These are phyloP conservation scores for Paxillus ammoniavirescens DNA, from an alignment of 768 basidiomycete species.

Conservation along the genomic window DNA sequence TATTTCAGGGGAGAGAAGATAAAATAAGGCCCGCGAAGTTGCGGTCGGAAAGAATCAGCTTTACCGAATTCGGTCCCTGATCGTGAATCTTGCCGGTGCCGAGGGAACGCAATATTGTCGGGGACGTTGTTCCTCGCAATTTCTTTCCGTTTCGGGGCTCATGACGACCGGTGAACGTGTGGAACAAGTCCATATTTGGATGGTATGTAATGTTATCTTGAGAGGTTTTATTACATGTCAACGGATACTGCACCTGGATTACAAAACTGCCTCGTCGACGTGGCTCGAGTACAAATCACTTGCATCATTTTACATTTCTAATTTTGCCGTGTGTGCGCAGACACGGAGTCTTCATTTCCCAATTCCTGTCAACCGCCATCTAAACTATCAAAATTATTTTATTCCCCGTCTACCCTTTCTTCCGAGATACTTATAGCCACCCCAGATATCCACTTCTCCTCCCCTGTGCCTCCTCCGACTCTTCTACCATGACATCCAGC, in stretches of 20 bases:
- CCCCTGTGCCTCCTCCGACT: background rate
- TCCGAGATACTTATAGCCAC: slow-evolving; percentile 18
- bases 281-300: slow-evolving; percentile 24
- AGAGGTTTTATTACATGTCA: slow-evolving; percentile 19
- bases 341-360: slow-evolving; percentile 29
- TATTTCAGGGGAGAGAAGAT: slow-evolving; percentile 22
- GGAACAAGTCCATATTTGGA: slow-evolving; percentile 41
- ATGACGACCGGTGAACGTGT: slow-evolving; percentile 41
- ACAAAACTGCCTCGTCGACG: slow-evolving; percentile 36
- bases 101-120: slow-evolving; percentile 30
- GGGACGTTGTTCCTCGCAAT: slow-evolving; percentile 29
- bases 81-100: slow-evolving; percentile 48
- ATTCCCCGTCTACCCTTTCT: slow-evolving; percentile 10
- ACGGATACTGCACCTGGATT: slow-evolving; percentile 20
- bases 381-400: slow-evolving; percentile 18
- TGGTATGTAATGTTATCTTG: slow-evolving; percentile 26
- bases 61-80: slow-evolving; percentile 36
- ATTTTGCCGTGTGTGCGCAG: slow-evolving; percentile 21
- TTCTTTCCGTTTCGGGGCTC: slow-evolving; percentile 37
- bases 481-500: slow-evolving; percentile 39
- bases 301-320: slow-evolving; percentile 28
- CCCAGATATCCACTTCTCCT: background rate
- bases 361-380: slow-evolving; percentile 3
- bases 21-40: slow-evolving; percentile 33
- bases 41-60: slow-evolving; percentile 34